These are phyloP conservation scores for Exutisphaerella laricina DNA, from an alignment of 2,329 filamentous ascomycete genomes.

Conservation along the genomic window DNA sequence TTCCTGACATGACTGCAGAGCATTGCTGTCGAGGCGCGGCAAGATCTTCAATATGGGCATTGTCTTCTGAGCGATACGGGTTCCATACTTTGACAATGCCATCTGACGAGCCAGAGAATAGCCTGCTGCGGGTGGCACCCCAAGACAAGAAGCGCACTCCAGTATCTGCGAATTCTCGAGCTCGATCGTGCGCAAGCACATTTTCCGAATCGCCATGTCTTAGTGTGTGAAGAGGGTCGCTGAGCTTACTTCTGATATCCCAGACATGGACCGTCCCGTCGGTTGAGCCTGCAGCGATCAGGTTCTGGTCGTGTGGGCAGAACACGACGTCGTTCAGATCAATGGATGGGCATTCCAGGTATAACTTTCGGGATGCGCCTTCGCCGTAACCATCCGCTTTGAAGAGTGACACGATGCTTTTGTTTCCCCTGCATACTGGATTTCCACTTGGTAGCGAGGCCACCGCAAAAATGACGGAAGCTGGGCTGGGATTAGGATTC, in stretches of 20 bases:
- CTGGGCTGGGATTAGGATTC: slow-evolving; percentile 42
- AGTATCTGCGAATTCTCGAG: slow-evolving; percentile 50
- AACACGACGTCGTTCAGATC: slow-evolving; percentile 57
- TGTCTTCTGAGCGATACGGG: slow-evolving; percentile 46
- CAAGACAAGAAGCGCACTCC: slow-evolving; percentile 55
- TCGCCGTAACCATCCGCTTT: slow-evolving; percentile 37
- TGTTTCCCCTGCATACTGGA: slow-evolving; percentile 36
- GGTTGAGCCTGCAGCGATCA: slow-evolving; percentile 56
- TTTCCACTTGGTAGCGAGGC: slow-evolving; percentile 42
- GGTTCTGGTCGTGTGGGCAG: slow-evolving; percentile 43
- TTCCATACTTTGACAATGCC: slow-evolving; percentile 57
- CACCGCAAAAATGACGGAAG: slow-evolving; percentile 46
- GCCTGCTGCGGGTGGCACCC: slow-evolving; percentile 47
- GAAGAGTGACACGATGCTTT: slow-evolving; percentile 51
- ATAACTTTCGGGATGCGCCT: slow-evolving; percentile 35
- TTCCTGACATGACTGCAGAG: slow-evolving; percentile 55
- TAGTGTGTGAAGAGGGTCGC: slow-evolving; percentile 45
- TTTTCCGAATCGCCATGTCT: slow-evolving; percentile 48
- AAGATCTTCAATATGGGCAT: slow-evolving; percentile 49
- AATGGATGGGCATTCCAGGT: slow-evolving; percentile 52
- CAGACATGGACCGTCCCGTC: slow-evolving; percentile 56
- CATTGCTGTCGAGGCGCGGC: slow-evolving; percentile 35
- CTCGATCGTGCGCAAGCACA: slow-evolving; percentile 40
- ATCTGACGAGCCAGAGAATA: slow-evolving; percentile 58
- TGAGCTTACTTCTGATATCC: slow-evolving; percentile 45